phyloP scores from a whole-genome alignment of 257 asterid species.

The Plantago ovata region DNA sequence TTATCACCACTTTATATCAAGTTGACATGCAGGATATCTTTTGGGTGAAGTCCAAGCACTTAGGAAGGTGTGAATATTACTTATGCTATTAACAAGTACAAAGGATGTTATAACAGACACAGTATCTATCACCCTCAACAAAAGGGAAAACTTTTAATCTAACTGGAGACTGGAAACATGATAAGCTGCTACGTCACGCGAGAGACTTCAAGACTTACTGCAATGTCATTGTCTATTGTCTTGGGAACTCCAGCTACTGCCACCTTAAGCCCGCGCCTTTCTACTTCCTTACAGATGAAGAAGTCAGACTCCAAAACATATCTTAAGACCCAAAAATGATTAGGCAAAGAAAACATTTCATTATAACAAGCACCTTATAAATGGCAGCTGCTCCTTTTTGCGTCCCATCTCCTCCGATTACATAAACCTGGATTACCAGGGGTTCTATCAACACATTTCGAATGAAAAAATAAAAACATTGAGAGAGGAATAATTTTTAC shows the following conservation, averaged over 20 bases:
- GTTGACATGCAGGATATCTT: no score
- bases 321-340: conserved; percentile 15
- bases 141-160: no score
- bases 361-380: conserved; percentile 48
- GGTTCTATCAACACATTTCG: conserved; percentile 12
- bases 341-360: conserved; percentile 7
- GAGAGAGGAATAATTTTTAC: conserved; percentile 27
- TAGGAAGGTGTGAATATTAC: no score
- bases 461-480: conserved; percentile 6
- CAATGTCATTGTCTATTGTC: conserved; percentile 94
- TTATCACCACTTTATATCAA: no score
- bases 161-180: no score
- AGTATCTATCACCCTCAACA: no score
- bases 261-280: conserved; percentile 76
- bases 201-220: conserved; percentile 41
- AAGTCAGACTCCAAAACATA: conserved; percentile 15
- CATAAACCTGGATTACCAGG: conserved; percentile 67
- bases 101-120: no score
- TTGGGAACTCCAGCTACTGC: conserved; percentile 96
- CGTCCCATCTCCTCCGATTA: conserved; percentile 99
- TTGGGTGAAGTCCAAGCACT: no score
- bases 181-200: no score
- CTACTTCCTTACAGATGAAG: conserved; percentile 64
- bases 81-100: no score
- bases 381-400: conserved; percentile 95